Evolutionary conservation across 2,329 filamentous ascomycete species (phyloP).

Genomic region (Teratosphaeria viscida): DNA sequence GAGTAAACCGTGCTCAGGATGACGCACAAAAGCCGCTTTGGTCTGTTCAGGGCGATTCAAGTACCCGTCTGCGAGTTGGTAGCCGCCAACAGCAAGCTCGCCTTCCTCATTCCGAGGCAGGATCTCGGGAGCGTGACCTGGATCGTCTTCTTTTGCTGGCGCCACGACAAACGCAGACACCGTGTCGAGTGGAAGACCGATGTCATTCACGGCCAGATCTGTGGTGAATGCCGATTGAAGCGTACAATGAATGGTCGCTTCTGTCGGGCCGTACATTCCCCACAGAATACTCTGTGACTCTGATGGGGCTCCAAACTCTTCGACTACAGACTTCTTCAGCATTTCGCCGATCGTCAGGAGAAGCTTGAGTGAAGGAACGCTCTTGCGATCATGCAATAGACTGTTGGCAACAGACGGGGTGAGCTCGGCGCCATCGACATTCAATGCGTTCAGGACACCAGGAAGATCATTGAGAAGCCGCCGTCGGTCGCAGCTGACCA

Average conservation of each 20-base stretch:
- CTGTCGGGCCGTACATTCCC: constrained; percentile 91
- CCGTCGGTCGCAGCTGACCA: constrained; percentile 60
- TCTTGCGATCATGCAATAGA: constrained; percentile 55
- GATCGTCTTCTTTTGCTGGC: constrained; percentile 25
- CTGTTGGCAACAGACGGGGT: constrained; percentile 81
- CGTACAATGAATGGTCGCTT: constrained; percentile 85
- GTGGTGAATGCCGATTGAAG: constrained; percentile 54
- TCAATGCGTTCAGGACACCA: constrained; percentile 50
- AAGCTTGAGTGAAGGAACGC: constrained; percentile 57
- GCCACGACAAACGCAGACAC: constrained; percentile 66
- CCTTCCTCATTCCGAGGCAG: constrained; percentile 58
- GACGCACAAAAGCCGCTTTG: constrained; percentile 56
- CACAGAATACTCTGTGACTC: constrained; percentile 56
- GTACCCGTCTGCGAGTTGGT: constrained; percentile 71
- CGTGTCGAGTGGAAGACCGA: constrained; percentile 69
- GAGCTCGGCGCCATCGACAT: constrained; percentile 75
- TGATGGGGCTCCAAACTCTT: constrained; percentile 61
- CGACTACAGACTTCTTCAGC: constrained; percentile 66
- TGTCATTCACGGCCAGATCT: constrained; percentile 51
- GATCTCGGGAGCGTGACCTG: constrained; percentile 28
- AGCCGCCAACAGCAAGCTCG: constrained; percentile 71
- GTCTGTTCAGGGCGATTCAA: constrained; percentile 74
- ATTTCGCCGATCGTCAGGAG: constrained; percentile 88
- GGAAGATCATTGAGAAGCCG: constrained; percentile 68
- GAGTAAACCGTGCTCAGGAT: constrained; percentile 52